Evolutionary conservation across 2,329 filamentous ascomycete genomes (phyloP), one percentile per base, ranked within the genome.

Genomic region (Penicillium sp.): DNA sequence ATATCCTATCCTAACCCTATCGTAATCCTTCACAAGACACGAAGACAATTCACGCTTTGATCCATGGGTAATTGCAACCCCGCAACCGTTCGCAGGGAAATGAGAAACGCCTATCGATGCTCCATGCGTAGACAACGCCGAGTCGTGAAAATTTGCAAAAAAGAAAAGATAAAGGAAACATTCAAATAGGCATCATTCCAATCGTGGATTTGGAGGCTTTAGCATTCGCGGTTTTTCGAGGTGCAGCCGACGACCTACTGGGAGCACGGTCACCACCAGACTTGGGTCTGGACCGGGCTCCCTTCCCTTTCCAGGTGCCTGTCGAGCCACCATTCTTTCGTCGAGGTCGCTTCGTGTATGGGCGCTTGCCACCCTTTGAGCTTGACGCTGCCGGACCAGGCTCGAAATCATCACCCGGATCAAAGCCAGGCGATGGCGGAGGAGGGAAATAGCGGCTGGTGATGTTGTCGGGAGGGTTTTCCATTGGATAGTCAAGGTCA

Each of bases 181-280:
- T 28, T 54, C 35, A 79, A 37, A 75, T 65, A 44, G 76, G 76
- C 76, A 79, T 79, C 74, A 78, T 76, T 62, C 71, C 75, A 66
- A 78, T 78, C 30, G 70, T 65, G 19, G 75, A 65, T 59, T 70
- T 73, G 4, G 69, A 49, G 19, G 65, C 50, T 59, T 73, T 75
- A 19, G 68, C 42, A 56, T 68, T 73, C 12, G 69, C 38, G 10
- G 51, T 60, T 63, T 72, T 76, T 56, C 71, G 70, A 26, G 69
- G 56, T 10, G 42, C 60, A 44, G 47, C 60, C 37, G 67, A 66
- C 12, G 69, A 55, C 49, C 67, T 68, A 55, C 65, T 66, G 7
- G 69, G 56, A 4, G 66, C 42, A 33, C 72, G 67, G 45, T 66
- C 67, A 47, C 55, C 56, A n/a, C 59, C 60, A 1, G 69, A 54